These are phyloP conservation scores for Cladosporium velox DNA, from an alignment of 2,329 filamentous ascomycete genomes.

Conservation along the genomic window DNA sequence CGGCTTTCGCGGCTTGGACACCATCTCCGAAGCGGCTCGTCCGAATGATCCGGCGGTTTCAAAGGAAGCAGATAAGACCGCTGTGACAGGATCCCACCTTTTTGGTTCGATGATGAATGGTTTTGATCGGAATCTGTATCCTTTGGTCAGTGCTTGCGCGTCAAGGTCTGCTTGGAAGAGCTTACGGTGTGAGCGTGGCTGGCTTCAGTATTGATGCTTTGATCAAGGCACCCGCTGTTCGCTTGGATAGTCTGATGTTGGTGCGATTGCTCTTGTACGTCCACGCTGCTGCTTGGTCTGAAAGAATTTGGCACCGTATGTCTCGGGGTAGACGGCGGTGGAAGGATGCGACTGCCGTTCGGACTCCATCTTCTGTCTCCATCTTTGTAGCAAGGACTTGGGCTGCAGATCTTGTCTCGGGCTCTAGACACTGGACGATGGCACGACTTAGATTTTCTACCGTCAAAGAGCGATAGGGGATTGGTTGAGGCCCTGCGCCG, in stretches of 20 bases:
- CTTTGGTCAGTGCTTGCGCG: conserved; percentile 58
- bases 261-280: conserved; percentile 53
- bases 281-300: conserved; percentile 69
- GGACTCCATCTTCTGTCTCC: conserved; percentile 66
- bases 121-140: conserved; percentile 20
- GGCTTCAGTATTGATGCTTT: conserved; percentile 47
- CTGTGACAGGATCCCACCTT: conserved; percentile 41
- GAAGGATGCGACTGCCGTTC: conserved; percentile 68
- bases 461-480: conserved; percentile 70
- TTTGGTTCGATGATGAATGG: conserved; percentile 38
- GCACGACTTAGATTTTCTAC: conserved; percentile 44
- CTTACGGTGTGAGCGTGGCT: conserved; percentile 63
- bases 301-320: conserved; percentile 68
- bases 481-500: conserved; percentile 65
- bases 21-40: conserved; percentile 54
- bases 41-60: conserved; percentile 21
- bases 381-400: conserved; percentile 63
- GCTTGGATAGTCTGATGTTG: conserved; percentile 61
- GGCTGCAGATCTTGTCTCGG: conserved; percentile 60
- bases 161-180: conserved; percentile 61
- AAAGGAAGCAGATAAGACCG: conserved; percentile 26
- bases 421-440: conserved; percentile 53
- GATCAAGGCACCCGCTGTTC: conserved; percentile 66
- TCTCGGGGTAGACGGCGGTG: conserved; percentile 60
- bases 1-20: conserved; percentile 60